These are phyloP conservation scores for Yarrowia sp. DNA, from an alignment of 805 yeast species.

Conservation along the genomic window DNA sequence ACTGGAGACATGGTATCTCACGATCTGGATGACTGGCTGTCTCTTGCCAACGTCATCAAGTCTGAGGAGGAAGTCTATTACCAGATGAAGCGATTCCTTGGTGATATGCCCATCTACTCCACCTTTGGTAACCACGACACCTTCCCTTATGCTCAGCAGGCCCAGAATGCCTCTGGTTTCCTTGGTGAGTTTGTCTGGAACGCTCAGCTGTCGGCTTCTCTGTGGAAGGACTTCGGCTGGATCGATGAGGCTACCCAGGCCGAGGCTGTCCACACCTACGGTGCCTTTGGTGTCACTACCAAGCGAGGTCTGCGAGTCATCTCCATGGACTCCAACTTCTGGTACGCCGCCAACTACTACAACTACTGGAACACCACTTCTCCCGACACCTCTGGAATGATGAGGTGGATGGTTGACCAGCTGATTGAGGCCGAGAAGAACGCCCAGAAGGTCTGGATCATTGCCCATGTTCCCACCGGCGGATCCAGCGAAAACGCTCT, in stretches of 20 bases:
- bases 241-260: conserved; percentile 49
- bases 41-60: conserved; percentile 56
- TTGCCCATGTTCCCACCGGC: conserved; percentile 69
- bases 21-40: conserved; percentile 55
- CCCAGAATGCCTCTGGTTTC: conserved; percentile 59
- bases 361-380: conserved; percentile 57
- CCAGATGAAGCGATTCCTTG: conserved; percentile 60
- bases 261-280: conserved; percentile 55
- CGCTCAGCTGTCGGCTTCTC: conserved; percentile 56
- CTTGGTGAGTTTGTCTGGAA: conserved; percentile 56
- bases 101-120: conserved; percentile 64
- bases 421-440: conserved; percentile 63
- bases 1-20: conserved; percentile 81
- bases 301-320: conserved; percentile 64
- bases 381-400: conserved; percentile 68
- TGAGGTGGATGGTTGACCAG: conserved; percentile 67
- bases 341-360: conserved; percentile 69
- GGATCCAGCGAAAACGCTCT: conserved; percentile 59
- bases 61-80: conserved; percentile 62
- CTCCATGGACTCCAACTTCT: conserved; percentile 70
- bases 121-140: conserved; percentile 76
- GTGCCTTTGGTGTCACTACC: conserved; percentile 67
- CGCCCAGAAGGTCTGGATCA: conserved; percentile 74
- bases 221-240: conserved; percentile 60
- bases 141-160: conserved; percentile 74